Base-by-base conservation (phyloP, 2,329 filamentous ascomycete species). In the Elsinoe batatas region DNA sequence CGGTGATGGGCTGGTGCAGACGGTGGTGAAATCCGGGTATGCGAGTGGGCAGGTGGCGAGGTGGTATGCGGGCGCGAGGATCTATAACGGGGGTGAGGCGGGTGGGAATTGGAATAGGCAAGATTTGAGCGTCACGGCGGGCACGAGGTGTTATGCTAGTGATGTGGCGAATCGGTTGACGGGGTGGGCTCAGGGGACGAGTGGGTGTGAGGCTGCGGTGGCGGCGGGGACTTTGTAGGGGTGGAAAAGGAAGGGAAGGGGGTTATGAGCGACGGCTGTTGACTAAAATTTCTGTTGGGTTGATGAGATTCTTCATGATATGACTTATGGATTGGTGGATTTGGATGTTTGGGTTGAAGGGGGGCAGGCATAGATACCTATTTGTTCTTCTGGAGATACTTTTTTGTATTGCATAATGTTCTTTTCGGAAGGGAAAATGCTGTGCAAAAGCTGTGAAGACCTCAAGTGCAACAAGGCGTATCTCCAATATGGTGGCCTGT, bases 161-260 rank as follows among this genome's bases (percentile, higher is more conserved):
- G 77, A 80, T 59, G 67, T 79, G 59, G 77, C 78, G 47, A 78
- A 77, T 61, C 67, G 74, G 43, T 64, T 77, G 40, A 64, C 65
- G 13, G 71, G 73, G 11, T 75, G 72, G 73, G 32, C 26, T 3
- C 26, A 49, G 13, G 44, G 44, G 26, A 30, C 26, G 44, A 44
- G 40, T 26, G 40, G 40, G 5, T 44, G 40, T 17, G 40, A 44
- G 40, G 40, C 10, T n/a, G 40, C 40, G 18, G 20, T 13, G 2
- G n/a, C 7, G 22, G 44, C 26, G 26, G 44, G 44, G 5, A 49
- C 26, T 3, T 35, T 49, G n/a, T 49, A 33, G 30, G 10, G 22
- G 22, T 22, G 22, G 22, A 22, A 5, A 22, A 5, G 22, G 22
- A 5, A 5, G 22, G 5, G 22, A 22, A 35, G 7, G 10, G 7